Evolutionary conservation across 805 yeast species (phyloP).

Genomic region (Zygoascus biomembranicola): DNA sequence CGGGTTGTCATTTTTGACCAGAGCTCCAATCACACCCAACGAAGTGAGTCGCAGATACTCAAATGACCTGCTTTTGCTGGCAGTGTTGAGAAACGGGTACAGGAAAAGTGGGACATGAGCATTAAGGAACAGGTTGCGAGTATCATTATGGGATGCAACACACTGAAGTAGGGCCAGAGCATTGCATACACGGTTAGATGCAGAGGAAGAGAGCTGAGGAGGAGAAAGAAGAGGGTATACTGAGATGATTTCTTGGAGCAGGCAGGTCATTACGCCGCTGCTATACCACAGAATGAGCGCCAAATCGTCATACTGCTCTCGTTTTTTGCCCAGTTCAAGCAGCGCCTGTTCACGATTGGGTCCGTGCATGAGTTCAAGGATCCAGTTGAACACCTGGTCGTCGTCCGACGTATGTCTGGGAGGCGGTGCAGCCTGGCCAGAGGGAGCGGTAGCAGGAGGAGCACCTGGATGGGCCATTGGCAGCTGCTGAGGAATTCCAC

Average conservation of each 20-base stretch:
- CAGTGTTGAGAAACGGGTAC: constrained; percentile 89
- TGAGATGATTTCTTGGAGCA: constrained; percentile 79
- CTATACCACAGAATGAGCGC: constrained; percentile 93
- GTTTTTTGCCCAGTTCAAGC: constrained; percentile 82
- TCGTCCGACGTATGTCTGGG: constrained; percentile 39
- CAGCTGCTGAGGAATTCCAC: background rate
- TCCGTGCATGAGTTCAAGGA: constrained; percentile 81
- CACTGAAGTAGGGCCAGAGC: constrained; percentile 92
- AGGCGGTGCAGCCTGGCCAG: background rate
- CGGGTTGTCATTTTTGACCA: constrained; percentile 91
- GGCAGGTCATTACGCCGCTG: constrained; percentile 90
- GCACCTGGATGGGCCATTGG: background rate
- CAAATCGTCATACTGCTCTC: constrained; percentile 90
- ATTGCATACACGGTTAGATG: constrained; percentile 89
- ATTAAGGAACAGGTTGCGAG: constrained; percentile 72
- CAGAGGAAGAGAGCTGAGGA: constrained; percentile 74
- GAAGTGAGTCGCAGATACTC: constrained; percentile 90
- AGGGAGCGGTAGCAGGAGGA: background rate
- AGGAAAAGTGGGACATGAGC: constrained; percentile 90
- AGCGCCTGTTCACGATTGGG: constrained; percentile 89
- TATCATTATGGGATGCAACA: constrained; percentile 91
- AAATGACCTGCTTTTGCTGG: constrained; percentile 84
- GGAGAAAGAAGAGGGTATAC: constrained; percentile 89
- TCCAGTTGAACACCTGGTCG: constrained; percentile 83
- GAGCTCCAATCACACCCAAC: constrained; percentile 93